A percentile compares a stretch with the other conserved stretches of the same genome.
These are phyloP conservation scores for Rhododendron henanense DNA, from an alignment of 148 eudicot genomes.

Conservation along the genomic window DNA sequence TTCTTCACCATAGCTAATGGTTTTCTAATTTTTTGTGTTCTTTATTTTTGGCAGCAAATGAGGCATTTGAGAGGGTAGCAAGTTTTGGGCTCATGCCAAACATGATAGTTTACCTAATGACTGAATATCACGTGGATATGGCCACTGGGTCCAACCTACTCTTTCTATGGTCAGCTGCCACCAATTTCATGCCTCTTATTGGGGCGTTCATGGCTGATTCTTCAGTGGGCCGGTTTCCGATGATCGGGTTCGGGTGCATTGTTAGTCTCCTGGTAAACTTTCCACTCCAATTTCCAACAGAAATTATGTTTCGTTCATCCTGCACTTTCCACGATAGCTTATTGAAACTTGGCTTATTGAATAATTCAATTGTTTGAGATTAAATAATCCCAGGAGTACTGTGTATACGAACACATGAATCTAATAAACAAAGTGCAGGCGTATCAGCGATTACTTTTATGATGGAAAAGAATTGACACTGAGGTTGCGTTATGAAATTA, in stretches of 20 bases:
- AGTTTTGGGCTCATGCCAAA: constrained; percentile 50
- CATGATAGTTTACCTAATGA: constrained; percentile 55
- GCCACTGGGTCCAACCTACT: constrained; percentile 43
- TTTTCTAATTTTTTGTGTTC: neutral
- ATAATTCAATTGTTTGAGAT: neutral
- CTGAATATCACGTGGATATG: constrained; percentile 40
- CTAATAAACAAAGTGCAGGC: neutral
- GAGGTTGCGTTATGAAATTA: neutral
- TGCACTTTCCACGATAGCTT: neutral
- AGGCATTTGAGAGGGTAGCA: constrained; percentile 51
- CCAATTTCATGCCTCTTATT: constrained; percentile 41
- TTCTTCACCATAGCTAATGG: neutral
- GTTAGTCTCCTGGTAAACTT: constrained; percentile 40
- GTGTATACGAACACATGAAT: neutral
- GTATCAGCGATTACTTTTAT: neutral
- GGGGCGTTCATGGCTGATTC: constrained; percentile 55
- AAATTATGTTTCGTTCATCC: neutral
- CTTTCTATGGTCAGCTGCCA: constrained; percentile 47
- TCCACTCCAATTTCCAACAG: neutral
- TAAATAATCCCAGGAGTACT: neutral
- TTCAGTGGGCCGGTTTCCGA: constrained; percentile 42
- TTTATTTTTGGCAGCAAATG: constrained; percentile 35
- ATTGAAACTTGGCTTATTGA: neutral
- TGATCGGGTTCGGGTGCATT: constrained; percentile 51
- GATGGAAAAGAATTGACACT: neutral